phyloP scores from a whole-genome alignment of 768 basidiomycete genomes.

The Hypsizygus marmoreus region DNA sequence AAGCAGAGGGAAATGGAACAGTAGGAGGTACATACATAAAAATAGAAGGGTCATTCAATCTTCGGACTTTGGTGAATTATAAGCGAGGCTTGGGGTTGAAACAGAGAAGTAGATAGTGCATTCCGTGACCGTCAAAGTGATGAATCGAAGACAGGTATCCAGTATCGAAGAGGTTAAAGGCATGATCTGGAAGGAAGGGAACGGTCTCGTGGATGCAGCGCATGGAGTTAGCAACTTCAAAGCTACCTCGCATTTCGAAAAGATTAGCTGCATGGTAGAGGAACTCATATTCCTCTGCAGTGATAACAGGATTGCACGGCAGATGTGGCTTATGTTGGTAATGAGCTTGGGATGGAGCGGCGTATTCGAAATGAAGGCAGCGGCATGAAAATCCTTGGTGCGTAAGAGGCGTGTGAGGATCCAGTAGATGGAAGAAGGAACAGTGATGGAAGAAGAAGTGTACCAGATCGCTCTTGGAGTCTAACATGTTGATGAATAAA shows the following conservation, averaged over 20 bases:
- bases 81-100: too few relatives aligned
- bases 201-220: background rate
- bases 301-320: background rate
- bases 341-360: background rate
- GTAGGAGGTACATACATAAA: too few relatives aligned
- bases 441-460: conserved; percentile 7
- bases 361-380: background rate
- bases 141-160: too few relatives aligned
- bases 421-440: background rate
- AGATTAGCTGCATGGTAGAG: background rate
- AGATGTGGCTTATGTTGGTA: background rate
- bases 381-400: conserved; percentile 5
- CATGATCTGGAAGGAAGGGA: background rate
- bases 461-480: background rate
- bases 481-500: too few relatives aligned
- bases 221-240: background rate
- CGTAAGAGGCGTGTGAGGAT: background rate
- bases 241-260: background rate
- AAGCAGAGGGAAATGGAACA: too few relatives aligned
- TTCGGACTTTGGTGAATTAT: too few relatives aligned
- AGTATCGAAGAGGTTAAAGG: background rate
- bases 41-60: too few relatives aligned
- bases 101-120: too few relatives aligned
- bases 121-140: too few relatives aligned
- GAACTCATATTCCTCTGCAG: conserved; percentile 8